Evolutionary conservation across 2,329 filamentous ascomycete genomes (phyloP).

Genomic region (Ceratocystis huliohia): DNA sequence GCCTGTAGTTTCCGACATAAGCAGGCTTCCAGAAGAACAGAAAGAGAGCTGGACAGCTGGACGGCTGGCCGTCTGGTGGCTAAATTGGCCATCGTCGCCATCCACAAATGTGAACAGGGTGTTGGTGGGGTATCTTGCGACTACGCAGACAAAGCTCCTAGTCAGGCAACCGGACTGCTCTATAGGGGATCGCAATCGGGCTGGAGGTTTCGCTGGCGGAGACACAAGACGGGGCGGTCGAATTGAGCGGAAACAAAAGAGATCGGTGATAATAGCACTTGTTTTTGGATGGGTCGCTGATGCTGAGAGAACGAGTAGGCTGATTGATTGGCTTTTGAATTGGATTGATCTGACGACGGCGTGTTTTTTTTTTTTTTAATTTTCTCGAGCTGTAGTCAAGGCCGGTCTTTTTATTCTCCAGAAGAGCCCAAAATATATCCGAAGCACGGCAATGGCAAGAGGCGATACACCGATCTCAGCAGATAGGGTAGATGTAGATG

Average conservation of each 20-base stretch:
- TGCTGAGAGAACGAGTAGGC: background rate
- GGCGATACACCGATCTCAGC: background rate
- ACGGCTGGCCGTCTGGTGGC: background rate
- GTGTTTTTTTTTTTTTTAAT: too few species aligned
- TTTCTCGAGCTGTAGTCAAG: background rate
- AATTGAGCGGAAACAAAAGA: background rate
- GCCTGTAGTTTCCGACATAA: background rate
- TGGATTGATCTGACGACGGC: background rate
- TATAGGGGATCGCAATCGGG: background rate
- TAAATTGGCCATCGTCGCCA: background rate
- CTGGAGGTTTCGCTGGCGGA: background rate
- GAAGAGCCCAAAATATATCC: background rate
- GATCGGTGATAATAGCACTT: background rate
- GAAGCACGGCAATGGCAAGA: background rate
- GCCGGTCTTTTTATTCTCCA: too few species aligned
- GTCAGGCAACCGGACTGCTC: background rate
- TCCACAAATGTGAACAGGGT: background rate
- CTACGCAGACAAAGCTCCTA: slow-evolving; percentile 2
- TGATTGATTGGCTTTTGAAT: background rate
- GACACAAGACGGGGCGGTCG: background rate
- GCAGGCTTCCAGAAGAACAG: background rate
- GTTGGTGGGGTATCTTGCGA: slow-evolving; percentile 4
- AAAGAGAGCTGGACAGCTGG: background rate
- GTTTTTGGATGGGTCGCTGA: background rate
- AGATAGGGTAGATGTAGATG: background rate